These are phyloP conservation scores for Candida boleticola DNA, from an alignment of 805 yeast genomes.

Conservation along the genomic window DNA sequence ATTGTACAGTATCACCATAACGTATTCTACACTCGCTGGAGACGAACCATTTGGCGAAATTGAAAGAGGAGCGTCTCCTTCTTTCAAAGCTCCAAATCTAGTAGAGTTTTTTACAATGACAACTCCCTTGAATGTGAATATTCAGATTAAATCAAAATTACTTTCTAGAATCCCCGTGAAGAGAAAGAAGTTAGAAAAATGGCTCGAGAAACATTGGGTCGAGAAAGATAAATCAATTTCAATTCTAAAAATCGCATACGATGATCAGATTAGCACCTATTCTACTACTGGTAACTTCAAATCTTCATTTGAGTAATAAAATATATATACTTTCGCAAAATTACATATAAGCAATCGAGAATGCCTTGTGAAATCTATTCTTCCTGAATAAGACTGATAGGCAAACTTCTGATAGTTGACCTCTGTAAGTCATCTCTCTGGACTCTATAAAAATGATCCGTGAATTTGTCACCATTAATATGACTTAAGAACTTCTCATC, in stretches of 20 bases:
- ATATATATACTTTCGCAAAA: not conserved
- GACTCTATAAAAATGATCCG: constrained; percentile 84
- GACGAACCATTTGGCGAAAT: not conserved
- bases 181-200: constrained; percentile 59
- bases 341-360: no score
- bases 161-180: constrained; percentile 50
- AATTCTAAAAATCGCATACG: not conserved
- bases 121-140: constrained; percentile 34
- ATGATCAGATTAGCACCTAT: not conserved
- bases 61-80: not conserved
- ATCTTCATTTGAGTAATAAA: not conserved
- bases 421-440: constrained; percentile 78
- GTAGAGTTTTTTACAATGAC: constrained; percentile 28
- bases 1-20: constrained; percentile 56
- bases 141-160: constrained; percentile 49
- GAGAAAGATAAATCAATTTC: constrained; percentile 53
- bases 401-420: constrained; percentile 62
- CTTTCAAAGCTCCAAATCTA: constrained; percentile 25
- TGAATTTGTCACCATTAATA: constrained; percentile 81
- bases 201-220: constrained; percentile 74
- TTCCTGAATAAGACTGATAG: constrained; percentile 38
- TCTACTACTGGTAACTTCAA: not conserved
- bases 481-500: constrained; percentile 86
- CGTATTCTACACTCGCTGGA: constrained; percentile 25
- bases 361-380: no score